Conservation (phyloP, 2,329 filamentous ascomycete species). For the Graphilbum ipis-grandicollis region DNA sequence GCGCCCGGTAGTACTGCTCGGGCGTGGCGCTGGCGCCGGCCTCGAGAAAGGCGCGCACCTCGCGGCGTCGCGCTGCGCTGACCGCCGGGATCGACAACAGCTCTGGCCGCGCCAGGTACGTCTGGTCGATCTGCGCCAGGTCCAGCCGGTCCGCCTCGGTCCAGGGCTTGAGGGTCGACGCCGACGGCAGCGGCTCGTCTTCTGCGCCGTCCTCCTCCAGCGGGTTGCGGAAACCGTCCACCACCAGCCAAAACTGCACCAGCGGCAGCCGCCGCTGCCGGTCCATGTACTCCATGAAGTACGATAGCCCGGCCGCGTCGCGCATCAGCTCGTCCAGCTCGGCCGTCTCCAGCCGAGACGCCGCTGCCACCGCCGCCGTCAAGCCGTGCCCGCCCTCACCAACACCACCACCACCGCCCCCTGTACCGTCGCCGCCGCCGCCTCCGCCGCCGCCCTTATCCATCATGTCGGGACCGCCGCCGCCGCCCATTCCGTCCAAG, state of each 20-base stretch:
- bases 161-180: conserved; percentile 50
- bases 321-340: conserved; percentile 74
- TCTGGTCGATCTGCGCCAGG: conserved; percentile 78
- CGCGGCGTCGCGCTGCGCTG: conserved; percentile 37
- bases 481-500: not conserved
- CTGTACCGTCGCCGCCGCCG: not conserved
- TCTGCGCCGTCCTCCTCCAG: conserved; percentile 74
- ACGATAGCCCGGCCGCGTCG: conserved; percentile 79
- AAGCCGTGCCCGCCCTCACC: too few species aligned
- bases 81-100: conserved; percentile 59
- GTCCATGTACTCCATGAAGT: conserved; percentile 99
- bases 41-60: conserved; percentile 59
- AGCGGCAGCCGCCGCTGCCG: conserved; percentile 70
- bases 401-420: not conserved
- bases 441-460: not conserved
- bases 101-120: conserved; percentile 69
- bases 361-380: not conserved
- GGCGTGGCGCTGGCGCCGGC: conserved; percentile 61
- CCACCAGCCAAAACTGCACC: conserved; percentile 96
- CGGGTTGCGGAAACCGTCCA: conserved; percentile 89
- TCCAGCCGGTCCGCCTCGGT: conserved; percentile 72
- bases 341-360: conserved; percentile 52
- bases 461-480: not conserved
- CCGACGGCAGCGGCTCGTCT: conserved; percentile 45
- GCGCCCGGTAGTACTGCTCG: conserved; percentile 66